Conservation (phyloP, 2,329 filamentous ascomycete species). For the Monosporascus sp. region DNA sequence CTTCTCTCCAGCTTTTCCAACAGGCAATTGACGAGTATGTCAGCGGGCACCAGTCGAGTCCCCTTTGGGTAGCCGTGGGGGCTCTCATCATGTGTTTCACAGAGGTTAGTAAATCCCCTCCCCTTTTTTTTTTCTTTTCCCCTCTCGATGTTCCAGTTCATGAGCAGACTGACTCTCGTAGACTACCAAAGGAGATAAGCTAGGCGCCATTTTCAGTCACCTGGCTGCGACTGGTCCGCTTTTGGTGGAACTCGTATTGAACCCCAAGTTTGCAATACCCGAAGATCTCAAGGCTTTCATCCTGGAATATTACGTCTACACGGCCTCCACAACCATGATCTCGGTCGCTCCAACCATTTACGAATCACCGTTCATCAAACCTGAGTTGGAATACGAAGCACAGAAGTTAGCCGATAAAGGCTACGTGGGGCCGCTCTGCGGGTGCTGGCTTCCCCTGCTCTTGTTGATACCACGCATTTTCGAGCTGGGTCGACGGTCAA, state of each 20-base stretch:
- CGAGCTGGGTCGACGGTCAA: slow-evolving; percentile 36
- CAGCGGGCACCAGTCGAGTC: slow-evolving; percentile 27
- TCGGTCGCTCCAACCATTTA: slow-evolving; percentile 31
- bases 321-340: slow-evolving; percentile 41
- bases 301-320: slow-evolving; percentile 44
- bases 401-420: slow-evolving; percentile 22
- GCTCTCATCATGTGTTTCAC: slow-evolving; percentile 42
- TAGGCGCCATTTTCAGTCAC: slow-evolving; percentile 41
- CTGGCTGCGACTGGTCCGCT: slow-evolving; percentile 38
- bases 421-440: slow-evolving; percentile 33
- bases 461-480: slow-evolving; percentile 35
- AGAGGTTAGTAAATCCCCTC: slow-evolving; percentile 29
- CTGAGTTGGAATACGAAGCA: slow-evolving; percentile 25
- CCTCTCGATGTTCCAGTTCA: no score
- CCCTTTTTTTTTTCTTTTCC: no score
- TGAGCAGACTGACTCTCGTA: slow-evolving; percentile 12
- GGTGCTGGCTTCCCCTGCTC: slow-evolving; percentile 35
- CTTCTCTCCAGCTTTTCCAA: slow-evolving; percentile 31
- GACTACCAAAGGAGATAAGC: slow-evolving; percentile 39
- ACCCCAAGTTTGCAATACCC: slow-evolving; percentile 26
- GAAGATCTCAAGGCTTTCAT: slow-evolving; percentile 38
- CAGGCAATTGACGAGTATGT: slow-evolving; percentile 30
- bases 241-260: slow-evolving; percentile 30
- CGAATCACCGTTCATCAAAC: slow-evolving; percentile 26
- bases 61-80: slow-evolving; percentile 36